Base-by-base conservation (phyloP, 2,329 filamentous ascomycete genomes). In the Nemania bipapillata region DNA sequence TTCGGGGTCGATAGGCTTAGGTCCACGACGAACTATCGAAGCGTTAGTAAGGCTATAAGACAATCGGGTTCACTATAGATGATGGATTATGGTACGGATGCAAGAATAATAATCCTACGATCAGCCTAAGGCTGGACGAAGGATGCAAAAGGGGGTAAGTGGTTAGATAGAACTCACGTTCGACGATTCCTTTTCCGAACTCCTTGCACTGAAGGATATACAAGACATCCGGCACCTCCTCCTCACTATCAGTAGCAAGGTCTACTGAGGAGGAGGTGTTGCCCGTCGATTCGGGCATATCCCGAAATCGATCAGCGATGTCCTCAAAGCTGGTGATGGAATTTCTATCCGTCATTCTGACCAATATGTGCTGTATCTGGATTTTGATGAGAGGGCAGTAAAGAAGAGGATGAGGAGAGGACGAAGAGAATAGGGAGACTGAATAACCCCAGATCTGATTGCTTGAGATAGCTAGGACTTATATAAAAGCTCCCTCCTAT, bases 121-220 rank as follows among this genome's bases (percentile, higher is more conserved):
- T n/a, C n/a, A n/a, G n/a, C n/a, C n/a, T n/a, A n/a, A n/a, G n/a
- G n/a, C n/a, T n/a, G n/a, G n/a, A n/a, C n/a, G 22, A 53, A 12
- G 30, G 4, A 17, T 53, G 15, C 26, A 9, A 37, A n/a, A 28
- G 28, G 17, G 49, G 32, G 17, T 40, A 30, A 22, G n/a, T 3
- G 15, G 28, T 12, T 22, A 2, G 24, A 15, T 20, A 42, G 28
- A 26, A 59, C 8, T 30, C 45, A 82, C 83, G 71, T 59, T 83
- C 78, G 28, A 82, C 70, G 20, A 80, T 45, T 11, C 74, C 77
- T 42, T 81, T 79, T 17, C 69, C 73, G 53, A 75, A 70, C 12
- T 76, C 77, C 52, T 80, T 75, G 70, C 83, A 83, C 63, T 81
- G 79, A 37, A 85, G 74, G 3, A 82, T 77, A 67, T 84, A 82